Percentiles rank a stretch among this genome's conserved stretches.
Conservation (phyloP, 1,139 yeast species). For the Candida frijolesensis region DNA sequence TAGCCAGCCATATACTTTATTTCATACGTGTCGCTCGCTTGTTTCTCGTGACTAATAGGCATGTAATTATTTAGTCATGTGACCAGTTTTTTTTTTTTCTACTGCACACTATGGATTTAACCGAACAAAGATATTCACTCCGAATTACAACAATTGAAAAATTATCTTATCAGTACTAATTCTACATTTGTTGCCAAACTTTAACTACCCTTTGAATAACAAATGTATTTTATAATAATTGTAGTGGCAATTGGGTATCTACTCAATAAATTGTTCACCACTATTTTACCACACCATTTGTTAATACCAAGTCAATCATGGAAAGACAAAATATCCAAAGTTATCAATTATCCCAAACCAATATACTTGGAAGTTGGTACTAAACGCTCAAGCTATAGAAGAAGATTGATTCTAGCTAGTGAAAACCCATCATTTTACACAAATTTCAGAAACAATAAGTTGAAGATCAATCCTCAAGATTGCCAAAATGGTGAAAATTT, state of each 20-base stretch:
- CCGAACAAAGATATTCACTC: no score
- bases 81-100: no score
- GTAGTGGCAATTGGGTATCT: slow-evolving; percentile 5
- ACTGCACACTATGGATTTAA: no score
- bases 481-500: slow-evolving; percentile 26
- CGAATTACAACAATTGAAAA: not conserved
- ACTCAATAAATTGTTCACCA: slow-evolving; percentile 17
- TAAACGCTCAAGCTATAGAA: slow-evolving; percentile 50
- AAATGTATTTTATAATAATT: slow-evolving; percentile 11
- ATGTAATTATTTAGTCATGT: no score
- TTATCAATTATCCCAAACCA: slow-evolving; percentile 35
- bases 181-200: no score
- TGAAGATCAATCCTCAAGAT: slow-evolving; percentile 39
- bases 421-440: slow-evolving; percentile 51
- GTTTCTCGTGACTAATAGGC: no score
- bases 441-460: slow-evolving; percentile 42
- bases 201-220: not conserved
- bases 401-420: slow-evolving; percentile 57
- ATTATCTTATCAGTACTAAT: not conserved
- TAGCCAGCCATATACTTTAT: not conserved
- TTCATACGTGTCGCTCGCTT: not conserved
- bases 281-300: slow-evolving; percentile 39
- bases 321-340: slow-evolving; percentile 40
- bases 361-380: slow-evolving; percentile 39
- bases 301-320: slow-evolving; percentile 49